Base-by-base conservation (phyloP, 176 grass and related monocot species). In the Leersia perrieri region DNA sequence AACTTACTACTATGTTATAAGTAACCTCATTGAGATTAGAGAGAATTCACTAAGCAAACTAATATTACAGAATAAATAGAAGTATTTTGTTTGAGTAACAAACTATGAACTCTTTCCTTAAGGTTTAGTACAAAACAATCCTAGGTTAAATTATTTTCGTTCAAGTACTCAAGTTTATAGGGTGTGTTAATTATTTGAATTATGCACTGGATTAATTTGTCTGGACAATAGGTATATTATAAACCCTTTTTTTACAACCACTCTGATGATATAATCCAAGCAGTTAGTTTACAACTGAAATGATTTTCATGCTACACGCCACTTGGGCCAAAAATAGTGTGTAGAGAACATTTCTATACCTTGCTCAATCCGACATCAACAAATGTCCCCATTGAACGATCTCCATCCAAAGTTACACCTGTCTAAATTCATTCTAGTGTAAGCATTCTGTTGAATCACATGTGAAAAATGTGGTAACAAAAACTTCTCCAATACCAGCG, bases 281-380 rank as follows among this genome's bases (percentile, higher is more conserved):
- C 58, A 23, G 31, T 44, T 70, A 63, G 9, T 16, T 64, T 31
- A 25, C 32, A 65, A 72, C 30, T 73, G 3, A 72, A 27, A 3
- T 13, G 6, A 13, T 26, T 32, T 47, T 73, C 27, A 73, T 86
- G 25, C 38, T 57, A 26, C 33, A 63, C 65, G 7, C 40, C 39
- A 63, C 38, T 38, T 14, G 25, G 30, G 25, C 11, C 3, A 13
- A 30, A 29, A 80, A 42, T 73, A 66, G 42, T 70, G 63, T 27
- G 51, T 80, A 26, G n/a, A 74, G 33, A 66, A 2, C 39, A 74
- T 64, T 65, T 81, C 61, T 71, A 87, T 76, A 98, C 95, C 92
- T 98, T 94, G 53, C 63, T 98, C 82, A 98, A 89, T 33, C 95
- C 95, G n/a, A 98, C 92, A 82, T 98, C 95, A 81, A 98, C 92